phyloP scores from a whole-genome alignment of 2,329 filamentous ascomycete species.

The Neonectria hederae region DNA sequence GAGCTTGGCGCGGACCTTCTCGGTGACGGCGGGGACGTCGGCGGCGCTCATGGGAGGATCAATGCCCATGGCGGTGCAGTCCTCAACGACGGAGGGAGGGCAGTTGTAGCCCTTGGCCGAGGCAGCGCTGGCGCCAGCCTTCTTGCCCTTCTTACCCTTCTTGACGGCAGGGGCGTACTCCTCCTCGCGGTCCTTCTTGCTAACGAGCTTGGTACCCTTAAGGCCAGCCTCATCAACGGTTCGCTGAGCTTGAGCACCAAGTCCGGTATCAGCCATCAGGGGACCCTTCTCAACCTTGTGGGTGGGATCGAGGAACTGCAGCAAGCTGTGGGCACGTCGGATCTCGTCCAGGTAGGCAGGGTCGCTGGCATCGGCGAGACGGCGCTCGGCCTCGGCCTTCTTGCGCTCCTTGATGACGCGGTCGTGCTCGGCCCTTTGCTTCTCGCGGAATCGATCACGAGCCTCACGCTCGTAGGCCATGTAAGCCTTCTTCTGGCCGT shows the following conservation, averaged over 20 bases:
- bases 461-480: conserved; percentile 85
- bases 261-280: conserved; percentile 72
- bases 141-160: conserved; percentile 88
- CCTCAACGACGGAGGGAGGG: conserved; percentile 90
- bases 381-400: conserved; percentile 78
- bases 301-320: conserved; percentile 89
- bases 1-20: conserved; percentile 94
- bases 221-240: conserved; percentile 85
- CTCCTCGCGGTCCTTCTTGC: conserved; percentile 89
- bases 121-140: conserved; percentile 60
- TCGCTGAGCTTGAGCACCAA: conserved; percentile 81
- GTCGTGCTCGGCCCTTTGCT: conserved; percentile 82
- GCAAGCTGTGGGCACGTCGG: conserved; percentile 83
- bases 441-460: conserved; percentile 79
- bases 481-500: conserved; percentile 81
- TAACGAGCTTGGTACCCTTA: conserved; percentile 84
- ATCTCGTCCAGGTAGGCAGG: conserved; percentile 95
- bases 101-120: conserved; percentile 76
- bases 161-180: conserved; percentile 84
- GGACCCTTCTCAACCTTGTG: conserved; percentile 72
- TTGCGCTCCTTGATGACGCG: conserved; percentile 75
- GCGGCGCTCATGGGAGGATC: conserved; percentile 87
- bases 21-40: conserved; percentile 80
- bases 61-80: conserved; percentile 84
- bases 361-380: conserved; percentile 83